Base-by-base conservation (phyloP, 345 rosid genomes). In the Camelina sativa region DNA sequence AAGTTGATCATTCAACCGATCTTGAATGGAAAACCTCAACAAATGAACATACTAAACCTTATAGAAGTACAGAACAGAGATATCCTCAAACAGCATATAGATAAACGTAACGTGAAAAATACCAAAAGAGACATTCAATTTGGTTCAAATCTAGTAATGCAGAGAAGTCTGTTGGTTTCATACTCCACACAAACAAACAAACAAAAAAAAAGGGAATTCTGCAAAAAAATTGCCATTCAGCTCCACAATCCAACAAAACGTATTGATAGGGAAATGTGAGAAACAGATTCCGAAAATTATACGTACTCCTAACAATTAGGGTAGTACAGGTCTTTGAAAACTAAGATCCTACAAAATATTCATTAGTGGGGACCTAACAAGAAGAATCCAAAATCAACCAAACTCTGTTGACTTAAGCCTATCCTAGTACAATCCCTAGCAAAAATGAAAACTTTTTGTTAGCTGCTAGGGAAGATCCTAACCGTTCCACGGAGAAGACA, bases 351-450 rank as follows among this genome's bases (percentile, higher is more conserved):
- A 55, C n/a, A 25, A 48, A 71, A 71, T 20, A 20, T 25, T 64
- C 3, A 64, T 57, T 6, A 17, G 76, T 77, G 72, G 72, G 80
- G 76, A 77, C 80, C 80, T 77, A 57, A 58, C 56, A 57, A 71
- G 75, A 71, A 50, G 16, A 77, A 47, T 64, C 76, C 72, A 66
- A 76, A 20, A 69, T 15, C 35, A 48, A 15, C 28, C 13, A 64
- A 64, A 77, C 72, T 47, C 25, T 37, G 62, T 46, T 69, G 75
- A 69, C 65, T 23, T 34, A 23, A 53, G 41, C 65, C 62, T 68
- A 73, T 62, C 22, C 41, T n/a, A 53, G 75, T 76, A 76, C 75
- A 64, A 76, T 76, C 58, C 51, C 58, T 62, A 62, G 32, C 28
- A 53, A 53, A 50, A 16, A 62, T 52, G 48, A 25, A 68, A 59